Base-by-base conservation (phyloP, 768 basidiomycete species). In the Hortiboletus campestris region DNA sequence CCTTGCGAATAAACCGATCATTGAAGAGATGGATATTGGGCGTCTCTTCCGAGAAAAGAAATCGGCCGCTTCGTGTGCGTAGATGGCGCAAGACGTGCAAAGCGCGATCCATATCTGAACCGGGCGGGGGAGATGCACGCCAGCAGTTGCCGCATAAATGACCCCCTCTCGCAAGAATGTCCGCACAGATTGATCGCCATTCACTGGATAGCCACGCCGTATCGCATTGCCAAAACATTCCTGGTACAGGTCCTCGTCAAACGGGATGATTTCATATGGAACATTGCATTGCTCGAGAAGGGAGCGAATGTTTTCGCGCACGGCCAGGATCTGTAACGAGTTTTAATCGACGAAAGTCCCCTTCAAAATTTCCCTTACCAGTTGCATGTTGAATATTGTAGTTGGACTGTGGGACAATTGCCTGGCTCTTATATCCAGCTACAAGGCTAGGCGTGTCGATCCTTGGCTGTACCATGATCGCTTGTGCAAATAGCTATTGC, bases 41-140 rank as follows among this genome's bases (percentile, higher is more conserved):
- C 42, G 60, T 35, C 38, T 66, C 56, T 6, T 57, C 59, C 17
- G 55, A 47, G 46, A 73, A 69, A 16, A 58, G 54, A n/a, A n/a
- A 2, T 61, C 56, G 17, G 69, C 61, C 2, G 57, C 49, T 55
- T 80, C 76, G 56, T 80, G 79, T 29, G 74, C 53, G 40, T 62
- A 73, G 46, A 72, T 70, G n/a, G 66, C 49, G 43, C 69, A 74
- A 0, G 76, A 68, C 2, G 78, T 78, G 57, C 69, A 78, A 10
- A 78, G 63, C 4, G 75, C 71, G 31, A 78, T 73, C 69, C 32
- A 72, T 55, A 49, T 61, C 31, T 57, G 65, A 1, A 59, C 53
- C 3, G 51, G 62, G 20, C 56, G 32, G 9, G 48, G 47, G 8
- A 77, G 61, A 55, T 76, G 75, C 0, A 46, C 55, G 29, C 71